Percentiles rank a stretch among this genome's conserved stretches.
Conservation (phyloP, 305 asterid species). For the Coffea humblotiana region DNA sequence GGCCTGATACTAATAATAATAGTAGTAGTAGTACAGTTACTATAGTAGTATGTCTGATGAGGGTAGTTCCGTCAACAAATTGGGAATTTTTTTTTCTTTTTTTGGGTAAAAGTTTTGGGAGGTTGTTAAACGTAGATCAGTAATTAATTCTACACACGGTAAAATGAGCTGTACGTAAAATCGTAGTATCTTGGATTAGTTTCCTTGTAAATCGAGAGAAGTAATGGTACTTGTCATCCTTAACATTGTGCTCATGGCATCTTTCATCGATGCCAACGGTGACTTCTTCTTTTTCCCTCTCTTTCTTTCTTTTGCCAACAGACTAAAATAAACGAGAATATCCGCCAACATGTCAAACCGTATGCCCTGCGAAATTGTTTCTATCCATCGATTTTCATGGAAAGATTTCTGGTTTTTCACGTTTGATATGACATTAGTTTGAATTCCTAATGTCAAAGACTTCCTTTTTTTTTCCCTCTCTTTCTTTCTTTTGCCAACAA, state of each 20-base stretch:
- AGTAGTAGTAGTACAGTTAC: too few species aligned
- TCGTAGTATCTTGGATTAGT: background rate
- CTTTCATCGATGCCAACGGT: background rate
- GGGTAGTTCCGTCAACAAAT: background rate
- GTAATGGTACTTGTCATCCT: background rate
- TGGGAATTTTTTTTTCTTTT: too few species aligned
- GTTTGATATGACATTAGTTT: background rate
- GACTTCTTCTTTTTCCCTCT: background rate
- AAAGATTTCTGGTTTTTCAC: background rate
- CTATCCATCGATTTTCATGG: too few species aligned
- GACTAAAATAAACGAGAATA: background rate
- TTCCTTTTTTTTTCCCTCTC: background rate
- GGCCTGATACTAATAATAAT: background rate
- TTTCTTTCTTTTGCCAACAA: background rate
- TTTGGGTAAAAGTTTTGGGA: background rate
- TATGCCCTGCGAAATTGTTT: background rate
- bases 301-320: background rate
- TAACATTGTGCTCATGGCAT: slow-evolving; percentile 7
- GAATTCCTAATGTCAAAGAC: background rate
- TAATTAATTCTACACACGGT: background rate
- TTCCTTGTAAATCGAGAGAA: background rate
- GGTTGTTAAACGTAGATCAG: background rate
- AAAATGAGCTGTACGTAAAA: background rate
- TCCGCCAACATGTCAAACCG: background rate
- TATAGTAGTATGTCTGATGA: too few species aligned